Evolutionary conservation across 208 protist genomes (phyloP), one percentile per base, ranked within the genome.

Genomic region (Crithidia bombi): DNA sequence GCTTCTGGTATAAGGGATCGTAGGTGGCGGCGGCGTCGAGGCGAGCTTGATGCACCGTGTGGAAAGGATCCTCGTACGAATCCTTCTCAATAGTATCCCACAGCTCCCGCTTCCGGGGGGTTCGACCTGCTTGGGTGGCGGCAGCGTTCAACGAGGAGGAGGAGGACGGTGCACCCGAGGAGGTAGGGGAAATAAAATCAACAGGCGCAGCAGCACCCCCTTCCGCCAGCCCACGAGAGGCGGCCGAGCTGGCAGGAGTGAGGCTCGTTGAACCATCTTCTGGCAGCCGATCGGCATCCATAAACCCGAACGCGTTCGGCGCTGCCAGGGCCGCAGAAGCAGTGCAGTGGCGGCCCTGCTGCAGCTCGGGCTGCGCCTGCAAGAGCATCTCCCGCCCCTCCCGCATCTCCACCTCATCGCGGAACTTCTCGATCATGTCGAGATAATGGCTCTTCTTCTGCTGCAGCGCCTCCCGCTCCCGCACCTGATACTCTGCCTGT

Each of bases 21-120:
- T 93, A 93, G 25, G 81, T 78, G 38, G 82, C 69, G 9, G 47
- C 79, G 1, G 91, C 91, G 65, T 96, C 89, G 19, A 96, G 76
- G 50, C 91, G 88, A 19, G 89, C 89, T 58, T 96, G 91, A 49
- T 96, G 91, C n/a, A 96, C 72, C 21, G 82, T 84, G 55, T 26
- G 70, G 33, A 87, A 86, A 5, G 91, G 91, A 62, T 89, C 83
- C 57, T 96, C 89, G 65, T 93, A 94, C 21, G 49, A 84, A 74
- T 96, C 86, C 1, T 52, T 33, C 26, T 83, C 65, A 54, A 96
- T 89, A 14, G 58, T 70, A 0, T 64, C 56, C 87, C 89, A 96
- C 47, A 96, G 50, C 57, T 69, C 75, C 21, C 65, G 43, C 69
- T 82, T 92, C 5, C 43, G 51, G 12, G 75, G 43, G 5, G 14